Evolutionary conservation across 345 rosid species (phyloP), one percentile per base, ranked within the genome.

Genomic region (Gossypium ekmanianum): DNA sequence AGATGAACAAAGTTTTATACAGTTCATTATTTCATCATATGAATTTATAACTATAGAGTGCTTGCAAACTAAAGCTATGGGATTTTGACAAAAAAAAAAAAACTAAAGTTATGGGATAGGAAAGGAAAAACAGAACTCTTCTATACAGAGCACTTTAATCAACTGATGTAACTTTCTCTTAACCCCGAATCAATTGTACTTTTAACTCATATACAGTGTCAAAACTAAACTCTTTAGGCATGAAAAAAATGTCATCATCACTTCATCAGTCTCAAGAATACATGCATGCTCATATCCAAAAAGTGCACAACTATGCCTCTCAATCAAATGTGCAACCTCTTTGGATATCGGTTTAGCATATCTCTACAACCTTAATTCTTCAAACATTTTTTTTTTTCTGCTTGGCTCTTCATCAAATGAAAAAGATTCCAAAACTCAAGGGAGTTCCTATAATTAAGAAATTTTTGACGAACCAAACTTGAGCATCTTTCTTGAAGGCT

Each of bases 221-320:
- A 92, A 77, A 68, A 91, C 88, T 85, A 94, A 80, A 41, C 98
- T 87, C 87, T 88, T 94, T 79, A 94, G 39, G 82, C 97, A 92
- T 16, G 90, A 89, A 79, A 87, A 94, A 0, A 97, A 92, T 50
- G 98, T 87, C 70, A 81, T 62, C 1, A 94, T 87, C 44, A 86
- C 77, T 76, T 87, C 89, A 70, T 86, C 92, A 0, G 67, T 74
- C 39, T 65, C 76, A 8, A 76, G 61, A 27, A 50, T 54, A 47
- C 83, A 82, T 16, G 69, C 68, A 22, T 82, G 79, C 54, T 77
- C 91, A 8, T 89, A 81, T n/a, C 91, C 92, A 44, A 92, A 88
- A 3, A 94, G 94, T 0, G 97, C 97, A 56, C 74, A 47, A 58
- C 89, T 85, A 43, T 94, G 97, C 83, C 82, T 91, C 91, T 89